These are phyloP conservation scores for Sungouiella thailandica DNA, from an alignment of 805 yeast genomes.

Conservation along the genomic window DNA sequence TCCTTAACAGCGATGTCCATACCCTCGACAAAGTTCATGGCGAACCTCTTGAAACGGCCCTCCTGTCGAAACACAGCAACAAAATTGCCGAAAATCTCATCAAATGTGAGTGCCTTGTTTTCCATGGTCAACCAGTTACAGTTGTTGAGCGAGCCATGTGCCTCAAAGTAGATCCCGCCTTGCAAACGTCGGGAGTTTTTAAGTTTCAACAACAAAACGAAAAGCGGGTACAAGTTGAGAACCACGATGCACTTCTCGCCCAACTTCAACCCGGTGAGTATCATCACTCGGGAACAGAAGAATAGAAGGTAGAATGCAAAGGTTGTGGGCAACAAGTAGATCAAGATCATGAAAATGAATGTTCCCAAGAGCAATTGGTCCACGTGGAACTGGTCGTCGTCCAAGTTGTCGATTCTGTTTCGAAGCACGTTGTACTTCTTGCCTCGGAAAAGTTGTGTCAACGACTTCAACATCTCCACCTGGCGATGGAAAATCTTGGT, in stretches of 20 bases:
- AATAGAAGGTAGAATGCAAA: constrained; percentile 78
- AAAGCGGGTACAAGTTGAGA: constrained; percentile 81
- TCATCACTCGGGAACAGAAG: constrained; percentile 51
- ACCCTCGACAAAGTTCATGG: constrained; percentile 13
- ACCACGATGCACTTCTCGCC: constrained; percentile 59
- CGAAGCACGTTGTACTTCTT: constrained; percentile 81
- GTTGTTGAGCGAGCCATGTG: constrained; percentile 8
- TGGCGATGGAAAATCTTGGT: constrained; percentile 79
- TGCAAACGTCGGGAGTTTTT: constrained; percentile 70
- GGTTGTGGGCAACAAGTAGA: constrained; percentile 82
- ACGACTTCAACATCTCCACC: constrained; percentile 57
- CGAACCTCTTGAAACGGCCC: constrained; percentile 12
- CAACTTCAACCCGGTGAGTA: constrained; percentile 43
- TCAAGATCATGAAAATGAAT: constrained; percentile 70
- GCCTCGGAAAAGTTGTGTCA: constrained; percentile 84
- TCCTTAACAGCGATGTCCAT: constrained; percentile 8
- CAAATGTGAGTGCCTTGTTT: constrained; percentile 34
- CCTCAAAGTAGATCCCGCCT: constrained; percentile 43
- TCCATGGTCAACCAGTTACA: constrained; percentile 26
- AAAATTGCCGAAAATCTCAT: constrained; percentile 32
- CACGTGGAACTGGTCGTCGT: constrained; percentile 60
- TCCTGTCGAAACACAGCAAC: constrained; percentile 12
- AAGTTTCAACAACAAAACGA: constrained; percentile 69
- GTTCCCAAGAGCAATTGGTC: constrained; percentile 90
- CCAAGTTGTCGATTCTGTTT: constrained; percentile 77